Evolutionary conservation across 2,329 filamentous ascomycete species (phyloP), one percentile per base, ranked within the genome.

Genomic region (Pseudogymnoascus pannorum): DNA sequence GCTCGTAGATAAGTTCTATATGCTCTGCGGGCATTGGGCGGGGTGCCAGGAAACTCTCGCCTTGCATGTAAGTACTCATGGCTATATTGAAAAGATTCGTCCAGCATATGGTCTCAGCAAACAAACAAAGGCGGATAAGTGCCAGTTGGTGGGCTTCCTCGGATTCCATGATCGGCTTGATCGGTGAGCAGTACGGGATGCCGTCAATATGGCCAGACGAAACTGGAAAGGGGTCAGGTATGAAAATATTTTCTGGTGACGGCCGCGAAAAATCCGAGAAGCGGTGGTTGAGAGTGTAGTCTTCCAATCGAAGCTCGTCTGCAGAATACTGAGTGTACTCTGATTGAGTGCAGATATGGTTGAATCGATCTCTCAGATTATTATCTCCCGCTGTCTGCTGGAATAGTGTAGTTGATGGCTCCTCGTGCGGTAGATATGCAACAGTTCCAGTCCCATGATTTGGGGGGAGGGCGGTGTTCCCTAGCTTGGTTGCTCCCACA

Each of bases 21-120:
- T 63, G 62, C 48, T 54, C 48, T 11, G 48, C 12, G 22, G 58
- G 54, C 35, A 42, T 35, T 29, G 54, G 54, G 36, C 51, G 29
- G 54, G 31, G 63, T 14, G 18, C 35, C 5, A 66, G 18, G 24
- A 24, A 57, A 20, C 24, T 16, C 60, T 66, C 64, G 29, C 62
- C 59, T 5, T 48, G n/a, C 7, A 64, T 40, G 40, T 67, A 66
- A 8, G 59, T 16, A 4, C 58, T 48, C 20, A 67, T 63, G 4
- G 64, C 59, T 16, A 40, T 57, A 38, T 67, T 65, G 60, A 64
- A 67, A 16, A 65, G 58, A 14, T 20, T 44, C 12, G 40, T 35
- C 64, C 63, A 67, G 20, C 35, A 48, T 11, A 61, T 54, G 7
- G 31, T 63, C 36, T 66, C 63, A 6, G 62, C 63, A 1, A 67